A percentile compares a stretch with the other conserved stretches of the same genome.
phyloP scores from a whole-genome alignment of 768 basidiomycete genomes.

The Daedaleopsis sinensis region DNA sequence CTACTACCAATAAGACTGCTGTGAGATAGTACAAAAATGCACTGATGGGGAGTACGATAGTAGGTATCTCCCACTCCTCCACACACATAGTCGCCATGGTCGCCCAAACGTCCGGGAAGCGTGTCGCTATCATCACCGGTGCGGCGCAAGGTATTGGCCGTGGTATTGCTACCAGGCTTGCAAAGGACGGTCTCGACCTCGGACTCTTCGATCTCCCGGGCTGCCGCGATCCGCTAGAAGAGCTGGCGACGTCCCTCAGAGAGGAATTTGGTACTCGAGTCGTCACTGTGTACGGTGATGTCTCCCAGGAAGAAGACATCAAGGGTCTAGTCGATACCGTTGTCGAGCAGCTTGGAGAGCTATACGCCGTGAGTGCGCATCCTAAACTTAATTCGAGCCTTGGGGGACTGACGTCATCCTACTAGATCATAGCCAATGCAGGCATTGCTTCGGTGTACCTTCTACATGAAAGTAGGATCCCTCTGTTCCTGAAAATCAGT shows the following conservation, averaged over 20 bases:
- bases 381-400: too few species aligned
- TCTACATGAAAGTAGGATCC: conserved; percentile 18
- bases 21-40: too few species aligned
- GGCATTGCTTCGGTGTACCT: conserved; percentile 22
- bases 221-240: conserved; percentile 14
- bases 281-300: conserved; percentile 40
- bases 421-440: conserved; percentile 35
- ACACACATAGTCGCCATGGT: too few species aligned
- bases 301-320: conserved; percentile 44
- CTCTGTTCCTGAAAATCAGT: not conserved
- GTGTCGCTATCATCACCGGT: conserved; percentile 34
- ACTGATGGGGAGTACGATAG: too few species aligned
- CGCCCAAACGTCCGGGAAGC: too few species aligned
- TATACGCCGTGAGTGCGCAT: conserved; percentile 48
- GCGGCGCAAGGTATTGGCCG: conserved; percentile 35
- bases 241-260: conserved; percentile 19
- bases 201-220: conserved; percentile 27
- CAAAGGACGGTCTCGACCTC: conserved; percentile 27
- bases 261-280: conserved; percentile 25
- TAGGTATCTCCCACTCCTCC: too few species aligned
- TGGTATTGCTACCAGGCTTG: conserved; percentile 29
- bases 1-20: too few species aligned
- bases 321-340: conserved; percentile 39
- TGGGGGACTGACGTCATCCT: not conserved
- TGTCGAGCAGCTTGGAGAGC: conserved; percentile 38